phyloP scores from a whole-genome alignment of 495 filamentous ascomycete species.

The Neurospora sp. region DNA sequence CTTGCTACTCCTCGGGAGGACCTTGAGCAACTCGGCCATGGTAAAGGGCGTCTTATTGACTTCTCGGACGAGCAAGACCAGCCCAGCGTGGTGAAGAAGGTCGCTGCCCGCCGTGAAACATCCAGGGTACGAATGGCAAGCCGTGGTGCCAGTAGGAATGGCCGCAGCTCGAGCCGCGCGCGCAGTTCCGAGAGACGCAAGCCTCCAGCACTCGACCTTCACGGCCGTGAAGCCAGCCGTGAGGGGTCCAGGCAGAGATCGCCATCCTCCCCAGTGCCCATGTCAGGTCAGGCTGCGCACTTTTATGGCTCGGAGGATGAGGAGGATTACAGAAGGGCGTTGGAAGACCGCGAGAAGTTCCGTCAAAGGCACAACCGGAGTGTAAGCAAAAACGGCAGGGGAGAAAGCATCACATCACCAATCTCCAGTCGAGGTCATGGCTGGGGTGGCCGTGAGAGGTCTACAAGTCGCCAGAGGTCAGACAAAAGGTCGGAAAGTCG shows the following conservation, averaged over 20 bases:
- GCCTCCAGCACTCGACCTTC: slow-evolving; percentile 41
- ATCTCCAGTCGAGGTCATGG: slow-evolving; percentile 9
- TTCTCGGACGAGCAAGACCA: slow-evolving; percentile 21
- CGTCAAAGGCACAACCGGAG: slow-evolving; percentile 49
- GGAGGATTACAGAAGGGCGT: slow-evolving; percentile 49
- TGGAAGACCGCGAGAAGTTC: slow-evolving; percentile 52
- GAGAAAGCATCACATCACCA: slow-evolving; percentile 12
- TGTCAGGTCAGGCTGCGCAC: slow-evolving; percentile 36
- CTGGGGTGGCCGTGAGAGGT: slow-evolving; percentile 37
- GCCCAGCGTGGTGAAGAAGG: slow-evolving; percentile 32
- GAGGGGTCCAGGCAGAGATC: slow-evolving; percentile 54
- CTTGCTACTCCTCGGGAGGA: slow-evolving; percentile 36
- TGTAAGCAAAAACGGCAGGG: slow-evolving; percentile 38
- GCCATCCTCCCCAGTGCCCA: slow-evolving; percentile 72
- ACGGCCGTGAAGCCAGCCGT: slow-evolving; percentile 41
- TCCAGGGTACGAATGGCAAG: slow-evolving; percentile 24
- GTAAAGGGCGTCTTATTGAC: slow-evolving; percentile 11
- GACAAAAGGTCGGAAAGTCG: slow-evolving; percentile 42
- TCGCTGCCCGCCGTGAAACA: slow-evolving; percentile 27
- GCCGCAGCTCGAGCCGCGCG: slow-evolving; percentile 13
- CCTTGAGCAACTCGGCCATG: slow-evolving; percentile 4
- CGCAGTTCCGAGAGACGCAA: slow-evolving; percentile 35
- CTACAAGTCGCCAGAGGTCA: slow-evolving; percentile 6
- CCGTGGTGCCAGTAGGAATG: slow-evolving; percentile 35
- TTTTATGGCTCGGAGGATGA: slow-evolving; percentile 43